Conservation (phyloP, 2,329 filamentous ascomycete genomes). For the Ophiocordyceps camponoti-leonardi region DNA sequence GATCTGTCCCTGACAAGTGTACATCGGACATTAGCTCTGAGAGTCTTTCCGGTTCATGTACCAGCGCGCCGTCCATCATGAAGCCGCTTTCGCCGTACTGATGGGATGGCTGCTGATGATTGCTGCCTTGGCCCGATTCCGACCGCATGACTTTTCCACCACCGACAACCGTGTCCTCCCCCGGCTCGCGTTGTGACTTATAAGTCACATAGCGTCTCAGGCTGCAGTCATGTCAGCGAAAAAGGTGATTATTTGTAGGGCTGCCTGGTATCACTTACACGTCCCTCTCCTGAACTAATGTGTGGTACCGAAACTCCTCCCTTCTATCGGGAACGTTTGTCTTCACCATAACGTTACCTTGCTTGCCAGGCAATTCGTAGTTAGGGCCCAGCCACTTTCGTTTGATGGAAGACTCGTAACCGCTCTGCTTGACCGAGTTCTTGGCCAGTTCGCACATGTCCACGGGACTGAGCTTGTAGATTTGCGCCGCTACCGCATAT, state of each 20-base stretch:
- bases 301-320: slow-evolving; percentile 79
- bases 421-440: slow-evolving; percentile 87
- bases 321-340: slow-evolving; percentile 91
- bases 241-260: not conserved
- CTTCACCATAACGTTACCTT: slow-evolving; percentile 84
- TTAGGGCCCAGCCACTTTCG: slow-evolving; percentile 76
- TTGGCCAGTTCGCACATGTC: slow-evolving; percentile 98
- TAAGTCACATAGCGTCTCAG: slow-evolving; percentile 25
- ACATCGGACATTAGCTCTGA: slow-evolving; percentile 22
- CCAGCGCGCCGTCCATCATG: not conserved
- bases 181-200: slow-evolving; percentile 9
- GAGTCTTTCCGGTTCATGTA: slow-evolving; percentile 19
- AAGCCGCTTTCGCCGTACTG: not conserved
- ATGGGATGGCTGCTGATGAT: not conserved
- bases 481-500: slow-evolving; percentile 93
- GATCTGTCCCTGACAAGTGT: slow-evolving; percentile 42
- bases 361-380: slow-evolving; percentile 60
- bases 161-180: slow-evolving; percentile 3
- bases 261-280: slow-evolving; percentile 42
- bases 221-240: slow-evolving; percentile 9
- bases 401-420: slow-evolving; percentile 80
- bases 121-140: not conserved
- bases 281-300: slow-evolving; percentile 62
- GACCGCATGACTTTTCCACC: not conserved
- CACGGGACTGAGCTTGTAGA: slow-evolving; percentile 91